A percentile compares a stretch with the other conserved stretches of the same genome.
Conservation (phyloP, 2,329 filamentous ascomycete species). For the Furcasterigmium sp. region DNA sequence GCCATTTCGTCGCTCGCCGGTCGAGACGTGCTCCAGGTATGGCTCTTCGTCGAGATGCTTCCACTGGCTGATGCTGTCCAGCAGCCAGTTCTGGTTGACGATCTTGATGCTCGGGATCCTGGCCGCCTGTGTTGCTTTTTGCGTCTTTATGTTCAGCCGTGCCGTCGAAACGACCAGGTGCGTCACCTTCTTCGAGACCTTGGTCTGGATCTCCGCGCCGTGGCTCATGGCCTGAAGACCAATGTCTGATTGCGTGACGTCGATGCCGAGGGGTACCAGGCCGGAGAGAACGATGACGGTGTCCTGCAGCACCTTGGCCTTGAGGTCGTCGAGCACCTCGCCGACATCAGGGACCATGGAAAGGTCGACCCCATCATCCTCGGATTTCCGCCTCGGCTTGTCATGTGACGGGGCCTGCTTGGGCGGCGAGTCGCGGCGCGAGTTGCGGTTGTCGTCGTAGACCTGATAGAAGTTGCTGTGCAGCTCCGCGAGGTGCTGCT, state of each 20-base stretch:
- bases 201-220: constrained; percentile 60
- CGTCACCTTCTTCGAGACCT: constrained; percentile 59
- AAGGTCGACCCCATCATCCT: constrained; percentile 38
- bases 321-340: constrained; percentile 75
- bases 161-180: constrained; percentile 69
- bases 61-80: constrained; percentile 82
- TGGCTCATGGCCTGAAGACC: constrained; percentile 83
- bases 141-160: constrained; percentile 71
- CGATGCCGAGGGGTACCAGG: constrained; percentile 75
- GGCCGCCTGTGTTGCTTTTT: constrained; percentile 85
- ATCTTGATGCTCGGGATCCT: constrained; percentile 79
- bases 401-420: constrained; percentile 10
- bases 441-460: constrained; percentile 57
- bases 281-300: constrained; percentile 84
- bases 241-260: constrained; percentile 78
- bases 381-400: constrained; percentile 13
- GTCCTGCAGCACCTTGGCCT: constrained; percentile 67
- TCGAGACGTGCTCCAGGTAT: constrained; percentile 72
- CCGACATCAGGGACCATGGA: constrained; percentile 77
- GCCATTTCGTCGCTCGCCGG: constrained; percentile 50
- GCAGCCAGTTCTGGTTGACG: constrained; percentile 86
- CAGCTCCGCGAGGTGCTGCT: constrained; percentile 68
- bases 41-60: constrained; percentile 69
- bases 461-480: constrained; percentile 79
- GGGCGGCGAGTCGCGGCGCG: constrained; percentile 26